Evolutionary conservation across 768 basidiomycete species (phyloP), one percentile per base, ranked within the genome.

Genomic region (Macrolepiota albuminosa): DNA sequence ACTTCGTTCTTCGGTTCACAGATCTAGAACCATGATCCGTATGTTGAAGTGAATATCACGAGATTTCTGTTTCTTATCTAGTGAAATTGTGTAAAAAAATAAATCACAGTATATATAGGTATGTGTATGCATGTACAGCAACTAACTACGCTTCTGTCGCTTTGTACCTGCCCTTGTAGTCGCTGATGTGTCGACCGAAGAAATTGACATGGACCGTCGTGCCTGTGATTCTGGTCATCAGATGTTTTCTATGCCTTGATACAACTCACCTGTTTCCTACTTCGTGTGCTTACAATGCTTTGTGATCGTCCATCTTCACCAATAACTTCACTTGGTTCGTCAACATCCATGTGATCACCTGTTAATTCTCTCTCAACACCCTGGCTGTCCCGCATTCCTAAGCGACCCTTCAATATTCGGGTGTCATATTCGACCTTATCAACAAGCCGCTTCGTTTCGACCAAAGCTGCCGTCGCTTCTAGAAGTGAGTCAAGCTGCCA

Each of bases 371-470:
- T 72, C 26, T 73, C 78, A 26, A 62, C 73, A 21, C 76, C 75
- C 60, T 79, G 78, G 54, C 78, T 80, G 45, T 76, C 80, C 55
- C 77, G 74, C 68, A 83, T 73, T 26, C 81, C 84, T 13, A 88
- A 67, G 42, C 87, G 84, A 56, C 80, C 81, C 68, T 83, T 87
- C 62, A 89, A 66, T 2, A 91, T 82, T 59, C 86, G 75, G 37
- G 94, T 86, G 65, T 98, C 96, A 67, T 90, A 88, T 21, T 96
- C 93, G 4, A 88, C 82, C 69, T 88, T 84, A 70, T 98, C 96
- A 43, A 92, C 83, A 13, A 85, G 76, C 65, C 91, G 88, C 79
- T 98, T 98, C 64, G 86, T 88, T 67, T 98, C 93, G n/a, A 96
- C 81, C 67, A 98, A 73, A 13, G 83, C 78, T 4, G 81, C 81